Conservation (phyloP, 208 protist species). For the Trypanosoma boissoni region DNA sequence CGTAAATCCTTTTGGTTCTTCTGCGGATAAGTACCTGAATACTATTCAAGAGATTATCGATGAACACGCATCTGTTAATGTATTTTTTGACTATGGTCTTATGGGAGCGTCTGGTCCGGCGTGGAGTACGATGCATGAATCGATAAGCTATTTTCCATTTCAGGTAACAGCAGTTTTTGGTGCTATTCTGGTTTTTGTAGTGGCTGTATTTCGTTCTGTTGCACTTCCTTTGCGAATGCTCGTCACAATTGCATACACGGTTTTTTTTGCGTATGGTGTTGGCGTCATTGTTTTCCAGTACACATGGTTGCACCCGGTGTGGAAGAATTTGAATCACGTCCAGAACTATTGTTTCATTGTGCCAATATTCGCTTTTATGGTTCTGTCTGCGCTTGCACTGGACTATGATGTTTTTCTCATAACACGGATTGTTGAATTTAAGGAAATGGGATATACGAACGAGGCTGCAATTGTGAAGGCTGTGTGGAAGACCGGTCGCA, state of each 20-base stretch:
- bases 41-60: slow-evolving; percentile 13
- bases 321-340: slow-evolving; percentile 19
- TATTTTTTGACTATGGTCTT: slow-evolving; percentile 18
- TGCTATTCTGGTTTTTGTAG: slow-evolving; percentile 28
- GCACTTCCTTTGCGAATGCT: slow-evolving; percentile 26
- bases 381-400: slow-evolving; percentile 27
- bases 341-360: slow-evolving; percentile 25
- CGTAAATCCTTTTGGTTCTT: slow-evolving; percentile 13
- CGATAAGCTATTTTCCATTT: slow-evolving; percentile 32
- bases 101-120: slow-evolving; percentile 19
- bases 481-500: slow-evolving; percentile 25
- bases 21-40: slow-evolving; percentile 19
- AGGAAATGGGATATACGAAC: slow-evolving; percentile 21
- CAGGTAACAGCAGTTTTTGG: slow-evolving; percentile 25
- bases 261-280: slow-evolving; percentile 24
- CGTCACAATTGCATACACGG: slow-evolving; percentile 25
- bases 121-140: slow-evolving; percentile 22
- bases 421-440: slow-evolving; percentile 31
- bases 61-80: slow-evolving; percentile 2
- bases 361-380: slow-evolving; percentile 26
- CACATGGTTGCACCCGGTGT: slow-evolving; percentile 24
- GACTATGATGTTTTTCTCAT: slow-evolving; percentile 48
- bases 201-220: slow-evolving; percentile 28
- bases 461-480: slow-evolving; percentile 31
- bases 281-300: slow-evolving; percentile 34